Conservation (phyloP, 2,329 filamentous ascomycete genomes). For the Chaetomium sp. region DNA sequence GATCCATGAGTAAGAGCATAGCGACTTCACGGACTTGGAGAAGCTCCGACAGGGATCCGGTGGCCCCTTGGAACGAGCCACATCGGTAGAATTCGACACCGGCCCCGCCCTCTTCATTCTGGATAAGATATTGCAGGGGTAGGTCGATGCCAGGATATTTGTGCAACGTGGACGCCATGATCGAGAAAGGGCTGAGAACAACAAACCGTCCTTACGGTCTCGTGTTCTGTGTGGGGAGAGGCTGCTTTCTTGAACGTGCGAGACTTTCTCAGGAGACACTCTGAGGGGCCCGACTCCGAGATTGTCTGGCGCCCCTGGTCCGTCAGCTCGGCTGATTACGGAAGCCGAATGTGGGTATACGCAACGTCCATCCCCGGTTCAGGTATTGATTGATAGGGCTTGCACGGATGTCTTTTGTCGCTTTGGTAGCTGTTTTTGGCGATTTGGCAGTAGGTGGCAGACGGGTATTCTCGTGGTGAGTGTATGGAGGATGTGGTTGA, state of each 20-base stretch:
- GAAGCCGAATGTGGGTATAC: too few species aligned
- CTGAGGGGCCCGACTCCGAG: too few species aligned
- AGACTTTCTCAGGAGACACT: neutral
- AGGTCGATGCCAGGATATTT: slow-evolving; percentile 29
- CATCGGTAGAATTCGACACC: slow-evolving; percentile 23
- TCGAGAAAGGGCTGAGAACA: neutral
- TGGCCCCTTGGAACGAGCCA: slow-evolving; percentile 5
- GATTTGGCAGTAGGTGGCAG: too few species aligned
- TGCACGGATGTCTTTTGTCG: too few species aligned
- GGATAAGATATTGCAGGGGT: slow-evolving; percentile 15
- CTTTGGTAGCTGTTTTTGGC: too few species aligned
- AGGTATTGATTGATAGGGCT: too few species aligned
- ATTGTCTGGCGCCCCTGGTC: too few species aligned
- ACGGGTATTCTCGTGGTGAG: too few species aligned
- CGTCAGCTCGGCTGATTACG: too few species aligned
- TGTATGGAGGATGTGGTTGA: too few species aligned
- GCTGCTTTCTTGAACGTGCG: neutral
- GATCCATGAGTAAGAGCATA: slow-evolving; percentile 42
- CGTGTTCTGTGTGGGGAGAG: neutral
- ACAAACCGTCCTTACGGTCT: neutral
- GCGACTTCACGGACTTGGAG: slow-evolving; percentile 40
- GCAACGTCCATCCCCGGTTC: too few species aligned
- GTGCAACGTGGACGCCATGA: slow-evolving; percentile 3
- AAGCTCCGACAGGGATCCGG: neutral
- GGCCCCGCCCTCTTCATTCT: neutral